Base-by-base conservation (phyloP, 208 protist species). In the Trypanosoma mega region DNA sequence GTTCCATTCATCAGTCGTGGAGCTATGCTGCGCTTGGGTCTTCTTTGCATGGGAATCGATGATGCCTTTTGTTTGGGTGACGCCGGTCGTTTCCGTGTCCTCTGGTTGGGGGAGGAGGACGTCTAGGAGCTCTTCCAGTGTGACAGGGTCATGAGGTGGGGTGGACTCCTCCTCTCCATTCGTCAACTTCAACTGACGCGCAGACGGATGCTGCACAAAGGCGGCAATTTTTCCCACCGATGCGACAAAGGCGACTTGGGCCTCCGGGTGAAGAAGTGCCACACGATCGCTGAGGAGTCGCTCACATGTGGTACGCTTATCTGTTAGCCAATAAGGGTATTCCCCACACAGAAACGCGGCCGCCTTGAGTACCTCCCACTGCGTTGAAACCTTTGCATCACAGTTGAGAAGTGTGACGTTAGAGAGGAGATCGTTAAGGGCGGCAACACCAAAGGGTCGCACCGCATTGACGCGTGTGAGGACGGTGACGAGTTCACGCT, bases 341-440 rank as follows among this genome's bases (percentile, higher is more conserved):
- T 98, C 96, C 18, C 97, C 97, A 43, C 94, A 90, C 3, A 95
- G 81, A 61, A 96, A 99, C 14, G 94, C 95, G 0, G 94, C 92
- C 2, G 97, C 93, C 39, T 90, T 78, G 5, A 99, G 74, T 3
- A 93, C 68, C 24, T 70, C 52, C 75, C 79, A 85, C 72, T 92
- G 85, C 44, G 77, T 90, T 27, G 83, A 93, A 26, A 53, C 53
- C 3, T 34, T 49, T 16, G 36, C 2, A 48, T 87, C 68, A 60
- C 67, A 74, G 33, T 57, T 76, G 5, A 87, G 74, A 2, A 92
- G 63, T 11, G 63, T 63, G 7, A 62, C 45, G 55, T 86, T 68
- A 16, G 50, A 63, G 12, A 97, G 59, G 18, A 94, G 72, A 37
- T 63, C 60, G 23, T 47, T 59, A 36, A 96, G 76, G 31, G 74